Conservation (phyloP, 306 rosid species). For the Alnus glutinosa region DNA sequence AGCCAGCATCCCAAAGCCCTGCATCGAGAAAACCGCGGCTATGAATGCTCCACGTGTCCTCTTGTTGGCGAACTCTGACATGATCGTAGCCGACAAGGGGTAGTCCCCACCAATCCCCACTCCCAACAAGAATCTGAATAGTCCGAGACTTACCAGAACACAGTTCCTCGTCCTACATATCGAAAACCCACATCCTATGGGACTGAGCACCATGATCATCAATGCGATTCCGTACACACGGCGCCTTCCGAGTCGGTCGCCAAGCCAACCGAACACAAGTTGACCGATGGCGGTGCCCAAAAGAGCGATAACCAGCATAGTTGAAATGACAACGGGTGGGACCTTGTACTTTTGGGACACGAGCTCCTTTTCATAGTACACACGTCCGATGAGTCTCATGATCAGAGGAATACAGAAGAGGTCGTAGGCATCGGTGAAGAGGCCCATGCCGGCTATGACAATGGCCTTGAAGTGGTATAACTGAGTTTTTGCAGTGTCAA, state of each 20-base stretch:
- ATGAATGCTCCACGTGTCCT: slow-evolving; percentile 70
- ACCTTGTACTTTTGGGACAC: neutral
- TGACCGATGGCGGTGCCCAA: slow-evolving; percentile 64
- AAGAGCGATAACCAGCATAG: slow-evolving; percentile 41
- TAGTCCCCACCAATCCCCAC: slow-evolving; percentile 85
- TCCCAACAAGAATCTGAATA: slow-evolving; percentile 72
- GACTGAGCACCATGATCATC: slow-evolving; percentile 51
- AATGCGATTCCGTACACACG: slow-evolving; percentile 57
- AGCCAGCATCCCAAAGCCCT: slow-evolving; percentile 74
- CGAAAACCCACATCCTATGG: slow-evolving; percentile 70
- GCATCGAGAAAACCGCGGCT: slow-evolving; percentile 84
- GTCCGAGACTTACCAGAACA: slow-evolving; percentile 49
- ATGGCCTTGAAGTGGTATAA: slow-evolving; percentile 81
- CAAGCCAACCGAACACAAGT: slow-evolving; percentile 56
- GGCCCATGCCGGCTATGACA: slow-evolving; percentile 79
- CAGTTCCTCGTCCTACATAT: slow-evolving; percentile 44
- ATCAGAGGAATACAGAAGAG: slow-evolving; percentile 61
- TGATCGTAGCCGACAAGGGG: slow-evolving; percentile 73
- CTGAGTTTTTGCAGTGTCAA: slow-evolving; percentile 67
- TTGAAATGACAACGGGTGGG: slow-evolving; percentile 25
- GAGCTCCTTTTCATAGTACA: slow-evolving; percentile 22
- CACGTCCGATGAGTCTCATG: slow-evolving; percentile 45
- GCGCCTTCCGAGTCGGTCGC: slow-evolving; percentile 61
- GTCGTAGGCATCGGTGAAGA: slow-evolving; percentile 77
- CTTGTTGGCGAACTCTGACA: slow-evolving; percentile 86